A percentile compares a stretch with the other conserved stretches of the same genome.
phyloP scores from a whole-genome alignment of 2,329 filamentous ascomycete species.

The Trichoderma aggressivum region DNA sequence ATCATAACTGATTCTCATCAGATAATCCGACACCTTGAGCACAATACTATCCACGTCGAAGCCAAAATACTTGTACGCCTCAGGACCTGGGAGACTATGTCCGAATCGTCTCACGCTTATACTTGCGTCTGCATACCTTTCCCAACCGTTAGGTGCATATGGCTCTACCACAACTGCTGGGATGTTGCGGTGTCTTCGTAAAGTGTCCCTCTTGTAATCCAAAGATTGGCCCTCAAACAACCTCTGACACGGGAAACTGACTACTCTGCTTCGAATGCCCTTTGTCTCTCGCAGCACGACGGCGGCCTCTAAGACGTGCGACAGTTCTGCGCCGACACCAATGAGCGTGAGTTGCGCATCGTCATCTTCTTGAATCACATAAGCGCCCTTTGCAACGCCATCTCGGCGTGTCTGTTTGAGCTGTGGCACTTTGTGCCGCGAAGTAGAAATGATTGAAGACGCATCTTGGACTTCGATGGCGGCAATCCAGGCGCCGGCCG shows the following conservation, averaged over 20 bases:
- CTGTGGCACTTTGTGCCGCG: constrained; percentile 39
- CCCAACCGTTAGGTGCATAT: neutral
- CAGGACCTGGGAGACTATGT: constrained; percentile 3
- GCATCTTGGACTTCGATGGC: constrained; percentile 42
- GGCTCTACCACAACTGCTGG: constrained; percentile 1
- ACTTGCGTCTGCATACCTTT: neutral
- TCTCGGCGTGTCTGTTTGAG: constrained; percentile 32
- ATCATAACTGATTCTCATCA: neutral
- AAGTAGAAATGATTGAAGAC: constrained; percentile 47
- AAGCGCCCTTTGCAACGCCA: constrained; percentile 43
- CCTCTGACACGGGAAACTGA: constrained; percentile 39
- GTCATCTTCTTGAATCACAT: constrained; percentile 42
- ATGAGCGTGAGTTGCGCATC: constrained; percentile 45
- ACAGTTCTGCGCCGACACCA: constrained; percentile 36
- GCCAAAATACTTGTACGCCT: constrained; percentile 10
- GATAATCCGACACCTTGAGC: neutral
- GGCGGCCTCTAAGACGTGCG: constrained; percentile 41
- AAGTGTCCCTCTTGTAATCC: neutral
- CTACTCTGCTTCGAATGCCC: constrained; percentile 33
- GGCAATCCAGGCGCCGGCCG: constrained; percentile 50
- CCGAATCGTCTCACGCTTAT: neutral
- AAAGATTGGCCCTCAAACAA: constrained; percentile 32
- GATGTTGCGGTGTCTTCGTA: neutral
- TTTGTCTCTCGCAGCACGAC: constrained; percentile 31
- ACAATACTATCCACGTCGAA: constrained; percentile 8